These are phyloP conservation scores for Eremochloa ophiuroides DNA, from an alignment of 176 grass and related monocot species.

Conservation along the genomic window DNA sequence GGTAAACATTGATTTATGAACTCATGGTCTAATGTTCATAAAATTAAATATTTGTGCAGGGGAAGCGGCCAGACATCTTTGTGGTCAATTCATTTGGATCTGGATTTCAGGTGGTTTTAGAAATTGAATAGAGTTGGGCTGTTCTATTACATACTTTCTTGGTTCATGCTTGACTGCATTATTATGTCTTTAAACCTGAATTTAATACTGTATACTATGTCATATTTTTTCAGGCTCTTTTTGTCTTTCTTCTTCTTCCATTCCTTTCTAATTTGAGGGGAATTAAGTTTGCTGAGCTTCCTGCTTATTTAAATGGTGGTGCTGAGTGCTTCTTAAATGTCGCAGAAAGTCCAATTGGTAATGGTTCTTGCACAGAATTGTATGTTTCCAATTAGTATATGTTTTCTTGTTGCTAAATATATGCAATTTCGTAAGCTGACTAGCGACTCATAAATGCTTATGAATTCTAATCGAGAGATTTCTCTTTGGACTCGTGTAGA, in stretches of 20 bases:
- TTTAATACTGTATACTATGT: not conserved
- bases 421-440: not conserved
- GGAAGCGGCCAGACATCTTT: constrained; percentile 80
- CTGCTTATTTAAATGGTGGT: constrained; percentile 73
- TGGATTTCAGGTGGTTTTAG: constrained; percentile 77
- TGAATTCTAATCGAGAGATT: not conserved
- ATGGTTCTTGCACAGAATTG: constrained; percentile 25
- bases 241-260: constrained; percentile 88
- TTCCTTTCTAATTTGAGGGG: constrained; percentile 85
- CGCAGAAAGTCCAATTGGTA: constrained; percentile 61
- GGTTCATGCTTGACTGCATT: not conserved
- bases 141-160: not conserved
- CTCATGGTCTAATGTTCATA: not conserved
- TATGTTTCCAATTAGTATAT: not conserved
- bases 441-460: not conserved
- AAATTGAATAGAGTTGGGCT: not conserved
- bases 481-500: not conserved
- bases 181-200: not conserved
- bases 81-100: constrained; percentile 98
- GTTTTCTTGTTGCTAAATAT: not conserved
- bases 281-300: constrained; percentile 84
- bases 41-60: constrained; percentile 49
- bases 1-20: not conserved
- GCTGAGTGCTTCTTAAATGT: constrained; percentile 85
- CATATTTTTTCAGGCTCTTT: constrained; percentile 64